Base-by-base conservation (phyloP, 352 stramenopile genomes). In the Plasmopara halstedii region DNA sequence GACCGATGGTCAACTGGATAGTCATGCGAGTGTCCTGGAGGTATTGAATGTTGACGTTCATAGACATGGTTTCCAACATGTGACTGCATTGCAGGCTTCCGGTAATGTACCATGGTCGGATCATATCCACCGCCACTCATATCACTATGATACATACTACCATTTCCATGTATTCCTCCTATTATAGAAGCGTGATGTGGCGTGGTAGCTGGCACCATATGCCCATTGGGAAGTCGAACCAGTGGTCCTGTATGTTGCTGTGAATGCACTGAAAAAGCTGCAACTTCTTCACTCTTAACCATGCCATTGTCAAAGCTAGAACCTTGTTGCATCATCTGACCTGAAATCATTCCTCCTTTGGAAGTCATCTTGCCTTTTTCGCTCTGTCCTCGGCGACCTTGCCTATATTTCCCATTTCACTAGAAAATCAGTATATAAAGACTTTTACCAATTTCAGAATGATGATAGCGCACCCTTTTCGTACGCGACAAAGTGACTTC, bases 401-500 rank as follows among this genome's bases (percentile, higher is more conserved):
- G 67, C 14, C 63, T 76, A 3, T 25, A 47, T 37, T 29, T 21
- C 62, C 20, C 14, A 32, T 64, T 33, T 6, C 11, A 29, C n/a
- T 14, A 15, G 6, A 1, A 4, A 35, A 35, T 35, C 31, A 35
- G 31, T 17, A n/a, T 35, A n/a, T 35, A 4, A 35, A 17, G 6
- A 8, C 7, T 35, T 5, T 35, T 4, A 14, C 29, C 29, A 8
- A 1, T 35, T 35, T 17, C 31, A 35, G 25, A 6, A 11, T 29
- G 11, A 18, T 35, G 31, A 42, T 2, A 25, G 51, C 50, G 45
- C 41, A 73, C 52, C 75, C 75, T 54, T 86, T 88, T 23, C 76
- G 73, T 32, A 88, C 77, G 23, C 81, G 67, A 49, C 82, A 91
- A 14, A 94, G 66, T 53, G 79, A 88, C 51, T 96, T 96, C 84